Percentiles rank a stretch among this genome's conserved stretches.
phyloP scores from a whole-genome alignment of 345 rosid species.

The thale cress (Arabidopsis thaliana) region DNA sequence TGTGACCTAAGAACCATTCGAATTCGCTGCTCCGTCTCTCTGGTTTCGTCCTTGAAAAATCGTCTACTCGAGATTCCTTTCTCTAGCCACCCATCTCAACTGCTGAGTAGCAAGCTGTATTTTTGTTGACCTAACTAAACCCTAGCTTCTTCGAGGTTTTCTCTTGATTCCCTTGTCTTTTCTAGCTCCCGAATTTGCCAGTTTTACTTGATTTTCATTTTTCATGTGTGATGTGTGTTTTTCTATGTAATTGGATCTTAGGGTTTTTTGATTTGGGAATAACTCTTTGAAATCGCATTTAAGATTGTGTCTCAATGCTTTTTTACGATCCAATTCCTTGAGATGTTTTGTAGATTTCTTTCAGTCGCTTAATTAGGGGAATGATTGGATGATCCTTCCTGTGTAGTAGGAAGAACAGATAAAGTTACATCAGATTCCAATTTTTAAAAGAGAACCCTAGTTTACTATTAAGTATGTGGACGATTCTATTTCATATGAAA shows the following conservation, averaged over 20 bases:
- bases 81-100: constrained; percentile 24
- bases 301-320: constrained; percentile 16
- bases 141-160: constrained; percentile 40
- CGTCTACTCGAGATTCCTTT: constrained; percentile 14
- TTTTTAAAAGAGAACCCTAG: neutral
- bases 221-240: constrained; percentile 14
- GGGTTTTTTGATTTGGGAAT: constrained; percentile 22
- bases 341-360: constrained; percentile 8
- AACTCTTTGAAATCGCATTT: constrained; percentile 14
- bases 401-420: neutral
- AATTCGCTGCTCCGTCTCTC: constrained; percentile 22
- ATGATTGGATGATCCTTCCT: constrained; percentile 3
- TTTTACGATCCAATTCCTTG: constrained; percentile 23
- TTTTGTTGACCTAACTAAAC: constrained; percentile 31
- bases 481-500: neutral
- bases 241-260: constrained; percentile 44
- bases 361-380: constrained; percentile 23
- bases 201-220: constrained; percentile 25
- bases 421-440: constrained; percentile 10
- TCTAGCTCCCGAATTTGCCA: constrained; percentile 18
- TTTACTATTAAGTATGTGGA: neutral
- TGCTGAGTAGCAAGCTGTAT: constrained; percentile 14
- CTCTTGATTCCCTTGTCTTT: constrained; percentile 6
- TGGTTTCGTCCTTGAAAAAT: constrained; percentile 8
- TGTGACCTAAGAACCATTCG: constrained; percentile 16